Percentiles rank a stretch among this genome's conserved stretches.
phyloP scores from a whole-genome alignment of 2,329 filamentous ascomycete genomes.

The Fusarium sp. region DNA sequence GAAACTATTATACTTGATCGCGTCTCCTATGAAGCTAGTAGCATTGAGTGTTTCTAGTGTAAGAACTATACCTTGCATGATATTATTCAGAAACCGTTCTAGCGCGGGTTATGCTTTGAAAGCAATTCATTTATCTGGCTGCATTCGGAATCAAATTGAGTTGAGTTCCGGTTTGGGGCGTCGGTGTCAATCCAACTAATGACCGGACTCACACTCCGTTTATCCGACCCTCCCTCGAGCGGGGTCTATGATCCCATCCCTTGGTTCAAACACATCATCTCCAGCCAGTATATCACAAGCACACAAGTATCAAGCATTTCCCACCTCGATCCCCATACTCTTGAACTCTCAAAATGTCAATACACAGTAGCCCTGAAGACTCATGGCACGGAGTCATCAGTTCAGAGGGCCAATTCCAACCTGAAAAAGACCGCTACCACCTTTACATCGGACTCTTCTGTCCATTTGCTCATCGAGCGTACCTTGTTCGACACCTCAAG shows the following conservation, averaged over 20 bases:
- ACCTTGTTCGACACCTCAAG: constrained; percentile 78
- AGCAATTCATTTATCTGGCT: not conserved
- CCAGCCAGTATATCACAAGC: not conserved
- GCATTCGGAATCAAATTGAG: not conserved
- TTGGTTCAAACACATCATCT: not conserved
- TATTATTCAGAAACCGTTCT: not conserved
- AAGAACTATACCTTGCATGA: no score
- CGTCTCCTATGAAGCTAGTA: no score
- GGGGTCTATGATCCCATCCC: not conserved
- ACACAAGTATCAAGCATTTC: no score
- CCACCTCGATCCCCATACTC: not conserved
- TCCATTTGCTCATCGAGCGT: constrained; percentile 76
- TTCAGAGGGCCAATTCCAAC: constrained; percentile 58
- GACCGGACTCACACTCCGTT: not conserved
- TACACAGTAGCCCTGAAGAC: constrained; percentile 36
- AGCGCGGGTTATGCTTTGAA: not conserved
- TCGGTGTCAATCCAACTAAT: not conserved
- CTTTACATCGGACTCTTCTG: constrained; percentile 71
- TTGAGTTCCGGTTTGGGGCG: not conserved
- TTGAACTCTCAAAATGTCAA: constrained; percentile 4
- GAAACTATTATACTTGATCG: fast-evolving
- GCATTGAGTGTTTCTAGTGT: no score
- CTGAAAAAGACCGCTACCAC: constrained; percentile 68
- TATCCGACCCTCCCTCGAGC: not conserved
- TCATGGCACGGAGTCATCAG: constrained; percentile 42